Conservation (phyloP, 2,329 filamentous ascomycete species). For the Nigrograna mackinnonii region DNA sequence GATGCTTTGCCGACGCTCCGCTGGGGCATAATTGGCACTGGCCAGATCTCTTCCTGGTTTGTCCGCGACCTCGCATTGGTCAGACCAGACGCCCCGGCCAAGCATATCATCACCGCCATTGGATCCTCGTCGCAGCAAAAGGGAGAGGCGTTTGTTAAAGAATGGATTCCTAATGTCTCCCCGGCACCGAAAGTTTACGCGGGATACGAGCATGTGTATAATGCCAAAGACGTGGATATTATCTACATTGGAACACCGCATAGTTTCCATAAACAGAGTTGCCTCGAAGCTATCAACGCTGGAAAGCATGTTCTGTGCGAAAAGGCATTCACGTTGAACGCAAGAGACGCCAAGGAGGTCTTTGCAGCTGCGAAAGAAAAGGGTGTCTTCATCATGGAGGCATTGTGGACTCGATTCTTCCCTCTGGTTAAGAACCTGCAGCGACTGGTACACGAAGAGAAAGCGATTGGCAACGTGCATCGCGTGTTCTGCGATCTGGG, state of each 20-base stretch:
- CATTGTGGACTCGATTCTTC: slow-evolving; percentile 84
- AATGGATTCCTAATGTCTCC: slow-evolving; percentile 30
- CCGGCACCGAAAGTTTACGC: slow-evolving; percentile 69
- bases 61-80: slow-evolving; percentile 9
- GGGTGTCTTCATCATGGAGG: slow-evolving; percentile 46
- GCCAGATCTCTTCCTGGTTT: slow-evolving; percentile 11
- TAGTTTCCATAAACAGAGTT: slow-evolving; percentile 86
- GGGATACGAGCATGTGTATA: slow-evolving; percentile 76
- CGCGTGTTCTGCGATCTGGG: slow-evolving; percentile 57
- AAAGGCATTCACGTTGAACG: slow-evolving; percentile 82
- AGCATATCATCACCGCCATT: slow-evolving; percentile 17
- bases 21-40: slow-evolving; percentile 7
- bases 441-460: slow-evolving; percentile 58
- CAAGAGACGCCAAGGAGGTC: slow-evolving; percentile 71
- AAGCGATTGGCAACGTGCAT: slow-evolving; percentile 54
- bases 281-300: slow-evolving; percentile 74
- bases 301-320: slow-evolving; percentile 86
- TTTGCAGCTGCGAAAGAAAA: slow-evolving; percentile 70
- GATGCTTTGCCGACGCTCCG: too few species aligned
- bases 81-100: slow-evolving; percentile 11
- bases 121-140: slow-evolving; percentile 18
- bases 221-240: slow-evolving; percentile 75
- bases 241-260: slow-evolving; percentile 86
- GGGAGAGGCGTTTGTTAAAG: slow-evolving; percentile 10
- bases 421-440: slow-evolving; percentile 75